A percentile compares a stretch with the other conserved stretches of the same genome.
Evolutionary conservation across 495 filamentous ascomycete species (phyloP).

Genomic region (Pseudomonodictys pantanalensis): DNA sequence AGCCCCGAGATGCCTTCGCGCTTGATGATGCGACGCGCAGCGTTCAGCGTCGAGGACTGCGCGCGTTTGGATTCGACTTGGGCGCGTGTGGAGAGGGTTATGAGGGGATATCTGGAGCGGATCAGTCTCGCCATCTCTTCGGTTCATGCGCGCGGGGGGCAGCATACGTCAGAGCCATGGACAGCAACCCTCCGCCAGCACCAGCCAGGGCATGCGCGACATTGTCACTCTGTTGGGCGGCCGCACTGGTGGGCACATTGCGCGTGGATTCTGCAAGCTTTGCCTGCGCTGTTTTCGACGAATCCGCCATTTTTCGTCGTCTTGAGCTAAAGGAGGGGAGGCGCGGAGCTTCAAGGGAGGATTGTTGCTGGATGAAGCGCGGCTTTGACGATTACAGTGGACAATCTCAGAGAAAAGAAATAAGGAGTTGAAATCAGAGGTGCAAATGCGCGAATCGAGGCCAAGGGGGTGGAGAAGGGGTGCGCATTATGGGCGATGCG

Average conservation of each 20-base stretch:
- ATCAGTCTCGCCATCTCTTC: neutral
- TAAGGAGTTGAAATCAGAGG: neutral
- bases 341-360: slow-evolving; percentile 5
- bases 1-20: slow-evolving; percentile 86
- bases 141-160: slow-evolving; percentile 1
- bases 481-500: slow-evolving; percentile 13
- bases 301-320: neutral
- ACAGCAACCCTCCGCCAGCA: slow-evolving; percentile 83
- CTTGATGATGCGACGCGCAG: slow-evolving; percentile 80
- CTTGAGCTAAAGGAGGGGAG: slow-evolving; percentile 14
- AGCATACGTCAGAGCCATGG: slow-evolving; percentile 86
- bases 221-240: slow-evolving; percentile 77
- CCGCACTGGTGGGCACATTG: slow-evolving; percentile 46
- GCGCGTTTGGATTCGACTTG: slow-evolving; percentile 96
- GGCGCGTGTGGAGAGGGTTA: slow-evolving; percentile 94
- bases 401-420: neutral
- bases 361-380: neutral
- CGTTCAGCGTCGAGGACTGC: slow-evolving; percentile 73
- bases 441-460: neutral
- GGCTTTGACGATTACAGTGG: neutral
- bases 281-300: slow-evolving; percentile 16
- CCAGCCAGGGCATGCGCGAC: slow-evolving; percentile 86
- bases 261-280: slow-evolving; percentile 40
- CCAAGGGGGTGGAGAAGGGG: neutral
- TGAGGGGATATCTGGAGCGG: slow-evolving; percentile 76